A percentile compares a stretch with the other conserved stretches of the same genome.
These are phyloP conservation scores for Coemansia sp. DNA, from an alignment of 192 early-diverging fungal genomes.

Conservation along the genomic window DNA sequence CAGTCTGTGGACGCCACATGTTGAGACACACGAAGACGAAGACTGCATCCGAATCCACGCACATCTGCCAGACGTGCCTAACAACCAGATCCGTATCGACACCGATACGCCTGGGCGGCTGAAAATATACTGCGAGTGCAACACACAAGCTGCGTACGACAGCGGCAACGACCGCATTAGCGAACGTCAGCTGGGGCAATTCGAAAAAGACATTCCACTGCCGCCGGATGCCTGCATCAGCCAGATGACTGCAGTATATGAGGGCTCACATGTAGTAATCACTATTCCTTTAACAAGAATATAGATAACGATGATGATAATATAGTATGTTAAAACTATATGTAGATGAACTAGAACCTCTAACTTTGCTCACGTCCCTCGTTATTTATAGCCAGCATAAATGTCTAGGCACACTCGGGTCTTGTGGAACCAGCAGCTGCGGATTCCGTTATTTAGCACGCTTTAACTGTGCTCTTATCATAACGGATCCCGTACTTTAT, in stretches of 20 bases:
- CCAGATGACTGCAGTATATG: conserved; percentile 29
- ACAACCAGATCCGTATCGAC: conserved; percentile 43
- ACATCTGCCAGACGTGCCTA: conserved; percentile 35
- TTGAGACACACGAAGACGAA: conserved; percentile 28
- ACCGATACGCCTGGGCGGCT: conserved; percentile 35
- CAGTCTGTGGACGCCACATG: conserved; percentile 39
- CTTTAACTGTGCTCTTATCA: too few relatives aligned
- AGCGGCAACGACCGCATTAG: conserved; percentile 35
- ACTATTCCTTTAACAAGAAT: too few relatives aligned
- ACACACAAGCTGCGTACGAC: conserved; percentile 27
- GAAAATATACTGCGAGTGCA: conserved; percentile 45
- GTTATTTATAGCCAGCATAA: too few relatives aligned
- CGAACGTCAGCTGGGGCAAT: conserved; percentile 50
- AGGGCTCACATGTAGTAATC: conserved; percentile 20
- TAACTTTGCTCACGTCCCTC: too few relatives aligned
- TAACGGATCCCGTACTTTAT: too few relatives aligned
- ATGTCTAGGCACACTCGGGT: too few relatives aligned
- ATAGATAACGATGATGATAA: too few relatives aligned
- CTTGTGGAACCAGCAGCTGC: too few relatives aligned
- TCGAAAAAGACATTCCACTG: conserved; percentile 52
- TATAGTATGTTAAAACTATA: too few relatives aligned
- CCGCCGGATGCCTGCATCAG: conserved; percentile 28
- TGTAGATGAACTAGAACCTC: too few relatives aligned
- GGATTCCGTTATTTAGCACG: too few relatives aligned
- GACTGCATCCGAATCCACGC: conserved; percentile 17